Evolutionary conservation across 495 filamentous ascomycete species (phyloP).

Genomic region (Aspergillus diversus): DNA sequence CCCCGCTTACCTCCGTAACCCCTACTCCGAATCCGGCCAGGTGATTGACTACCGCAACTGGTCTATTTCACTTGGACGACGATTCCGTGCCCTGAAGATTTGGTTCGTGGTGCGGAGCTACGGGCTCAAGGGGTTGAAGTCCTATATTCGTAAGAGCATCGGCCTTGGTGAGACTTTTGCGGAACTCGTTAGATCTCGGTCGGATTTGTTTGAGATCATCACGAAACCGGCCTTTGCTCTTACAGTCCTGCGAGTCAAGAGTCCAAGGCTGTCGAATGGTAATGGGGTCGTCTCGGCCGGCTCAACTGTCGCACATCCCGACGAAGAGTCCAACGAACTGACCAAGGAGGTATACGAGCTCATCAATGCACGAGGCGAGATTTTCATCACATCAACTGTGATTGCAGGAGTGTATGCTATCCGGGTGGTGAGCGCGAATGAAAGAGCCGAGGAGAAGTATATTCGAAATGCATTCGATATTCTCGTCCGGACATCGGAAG

Average conservation of each 20-base stretch:
- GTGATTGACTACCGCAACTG: constrained; percentile 98
- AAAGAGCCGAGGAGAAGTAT: constrained; percentile 70
- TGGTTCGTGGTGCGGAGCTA: constrained; percentile 96
- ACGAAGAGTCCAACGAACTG: constrained; percentile 61
- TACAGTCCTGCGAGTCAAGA: constrained; percentile 69
- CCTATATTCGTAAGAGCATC: constrained; percentile 69
- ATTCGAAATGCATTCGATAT: constrained; percentile 78
- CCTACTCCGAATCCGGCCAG: constrained; percentile 76
- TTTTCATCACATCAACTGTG: constrained; percentile 82
- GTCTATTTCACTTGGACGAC: constrained; percentile 92
- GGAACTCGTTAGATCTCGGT: constrained; percentile 55
- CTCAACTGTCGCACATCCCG: constrained; percentile 33
- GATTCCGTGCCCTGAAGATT: constrained; percentile 92
- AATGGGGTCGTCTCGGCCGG: constrained; percentile 32
- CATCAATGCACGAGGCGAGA: constrained; percentile 74
- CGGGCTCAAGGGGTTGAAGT: constrained; percentile 76
- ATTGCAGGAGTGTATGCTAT: constrained; percentile 81
- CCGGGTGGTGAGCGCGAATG: constrained; percentile 75
- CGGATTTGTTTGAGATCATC: constrained; percentile 78
- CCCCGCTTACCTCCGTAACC: constrained; percentile 80
- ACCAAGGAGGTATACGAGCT: constrained; percentile 80
- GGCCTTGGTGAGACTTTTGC: constrained; percentile 72
- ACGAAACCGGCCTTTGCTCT: constrained; percentile 77
- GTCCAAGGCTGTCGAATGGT: constrained; percentile 18
- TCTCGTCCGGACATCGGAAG: constrained; percentile 69